These are phyloP conservation scores for Dendrobium officinale DNA, from an alignment of 106 monocot species.

Conservation along the genomic window DNA sequence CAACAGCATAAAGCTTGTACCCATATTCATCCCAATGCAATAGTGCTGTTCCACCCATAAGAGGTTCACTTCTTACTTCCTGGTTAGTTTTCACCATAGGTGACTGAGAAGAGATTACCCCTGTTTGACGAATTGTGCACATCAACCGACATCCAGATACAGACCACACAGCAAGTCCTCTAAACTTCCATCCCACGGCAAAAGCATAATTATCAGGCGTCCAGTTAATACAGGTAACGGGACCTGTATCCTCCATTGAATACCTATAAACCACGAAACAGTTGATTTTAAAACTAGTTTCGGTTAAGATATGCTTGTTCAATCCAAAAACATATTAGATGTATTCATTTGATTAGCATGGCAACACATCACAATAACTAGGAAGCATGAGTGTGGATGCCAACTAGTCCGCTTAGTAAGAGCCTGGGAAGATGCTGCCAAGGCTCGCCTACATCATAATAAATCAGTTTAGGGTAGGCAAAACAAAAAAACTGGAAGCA, in stretches of 20 bases:
- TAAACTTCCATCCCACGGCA: constrained; percentile 94
- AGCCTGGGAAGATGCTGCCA: too few species aligned
- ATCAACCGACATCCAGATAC: constrained; percentile 93
- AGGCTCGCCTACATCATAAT: too few species aligned
- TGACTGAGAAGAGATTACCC: constrained; percentile 70
- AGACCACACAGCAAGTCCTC: constrained; percentile 99
- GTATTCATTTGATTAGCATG: background rate
- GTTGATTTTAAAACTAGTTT: background rate
- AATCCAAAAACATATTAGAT: background rate
- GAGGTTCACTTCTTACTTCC: constrained; percentile 77
- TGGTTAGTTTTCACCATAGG: constrained; percentile 66
- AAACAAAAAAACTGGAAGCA: too few species aligned
- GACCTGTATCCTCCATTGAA: constrained; percentile 95
- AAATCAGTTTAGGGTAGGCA: too few species aligned
- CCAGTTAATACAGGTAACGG: constrained; percentile 89
- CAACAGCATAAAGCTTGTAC: constrained; percentile 87
- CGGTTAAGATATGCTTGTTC: background rate
- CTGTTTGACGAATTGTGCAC: constrained; percentile 94
- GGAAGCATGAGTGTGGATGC: background rate
- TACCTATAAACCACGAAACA: constrained; percentile 38
- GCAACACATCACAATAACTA: background rate
- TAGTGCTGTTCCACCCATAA: constrained; percentile 69
- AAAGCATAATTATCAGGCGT: constrained; percentile 95
- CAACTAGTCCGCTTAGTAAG: too few species aligned
- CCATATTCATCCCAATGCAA: constrained; percentile 98